Base-by-base conservation (phyloP, 106 monocot genomes). In the Dendrobium officinale region DNA sequence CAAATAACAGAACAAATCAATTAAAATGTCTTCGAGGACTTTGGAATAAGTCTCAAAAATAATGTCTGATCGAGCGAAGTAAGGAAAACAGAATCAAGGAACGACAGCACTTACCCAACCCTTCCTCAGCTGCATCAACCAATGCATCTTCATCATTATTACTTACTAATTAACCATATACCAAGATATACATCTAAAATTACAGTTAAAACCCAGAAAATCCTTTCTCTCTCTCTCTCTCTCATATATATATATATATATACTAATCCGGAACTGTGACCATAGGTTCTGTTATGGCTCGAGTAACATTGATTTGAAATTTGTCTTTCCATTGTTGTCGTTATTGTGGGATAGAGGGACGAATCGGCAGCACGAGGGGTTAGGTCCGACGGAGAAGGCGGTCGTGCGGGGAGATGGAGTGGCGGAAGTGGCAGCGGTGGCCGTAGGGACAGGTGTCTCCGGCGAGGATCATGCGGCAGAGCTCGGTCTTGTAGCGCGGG, bases 391-490 rank as follows among this genome's bases (percentile, higher is more conserved):
- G 76, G 49, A 2, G 49, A 2, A 51, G 76, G 26, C 49, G 45
- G 51, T 76, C 76, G 8, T 48, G 22, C 4, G 91, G 87, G 79
- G 82, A 78, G 75, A 93, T 44, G 55, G 86, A 68, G 81, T 96
- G 95, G 84, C 95, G 87, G 82, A 96, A 96, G 79, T 96, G 95
- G 85, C 95, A 96, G 64, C 95, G 90, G 77, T 96, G 95, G 64
- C 95, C 93, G 77, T 93, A 91, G 47, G 91, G 88, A 80, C 93
- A 92, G 54, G 73, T 22, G 20, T 86, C 86, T 22, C 95, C 95
- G 22, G 88, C 58, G 81, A 93, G 88, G 45, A 93, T 79, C 93
- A 91, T 93, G 78, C 93, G 87, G 91, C 96, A 96, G 56, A 93
- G 80, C 86, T 96, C 88, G 43, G 93, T 96, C 88, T 93, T 96